Conservation (phyloP, 208 protist species). For the Crithidia brevicula region DNA sequence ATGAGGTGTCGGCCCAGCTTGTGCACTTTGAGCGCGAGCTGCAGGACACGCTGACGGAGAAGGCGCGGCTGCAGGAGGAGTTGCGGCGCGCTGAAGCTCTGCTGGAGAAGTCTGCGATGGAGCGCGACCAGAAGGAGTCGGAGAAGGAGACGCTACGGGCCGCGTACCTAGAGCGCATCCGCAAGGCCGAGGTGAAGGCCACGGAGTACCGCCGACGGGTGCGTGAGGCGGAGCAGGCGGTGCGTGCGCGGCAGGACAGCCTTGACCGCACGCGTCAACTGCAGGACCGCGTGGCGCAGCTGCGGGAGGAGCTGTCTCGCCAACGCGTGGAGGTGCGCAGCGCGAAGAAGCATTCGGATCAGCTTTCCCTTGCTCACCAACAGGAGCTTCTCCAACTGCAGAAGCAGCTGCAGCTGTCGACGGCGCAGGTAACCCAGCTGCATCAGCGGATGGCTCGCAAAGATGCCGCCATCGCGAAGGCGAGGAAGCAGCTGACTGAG, state of each 20-base stretch:
- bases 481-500: conserved; percentile 25
- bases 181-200: conserved; percentile 42
- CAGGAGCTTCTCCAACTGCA: conserved; percentile 61
- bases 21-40: conserved; percentile 38
- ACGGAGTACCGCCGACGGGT: conserved; percentile 47
- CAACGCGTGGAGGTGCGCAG: conserved; percentile 41
- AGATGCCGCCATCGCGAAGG: conserved; percentile 25
- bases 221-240: conserved; percentile 40
- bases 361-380: conserved; percentile 42
- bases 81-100: conserved; percentile 39
- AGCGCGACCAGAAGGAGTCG: conserved; percentile 39
- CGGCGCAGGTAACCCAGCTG: conserved; percentile 34
- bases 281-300: conserved; percentile 39
- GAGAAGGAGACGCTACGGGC: conserved; percentile 38
- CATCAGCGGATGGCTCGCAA: conserved; percentile 17
- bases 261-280: conserved; percentile 45
- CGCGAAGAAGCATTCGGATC: conserved; percentile 38
- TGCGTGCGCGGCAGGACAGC: conserved; percentile 27
- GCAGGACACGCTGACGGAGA: conserved; percentile 27
- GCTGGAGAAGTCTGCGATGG: conserved; percentile 58
- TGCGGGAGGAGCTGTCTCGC: conserved; percentile 54
- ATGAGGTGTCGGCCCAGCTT: conserved; percentile 37
- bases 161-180: conserved; percentile 48
- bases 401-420: conserved; percentile 42
- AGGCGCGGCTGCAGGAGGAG: conserved; percentile 46